Evolutionary conservation across 2,329 filamentous ascomycete genomes (phyloP), one percentile per base, ranked within the genome.

Genomic region (Hypoxylon rubiginosum): DNA sequence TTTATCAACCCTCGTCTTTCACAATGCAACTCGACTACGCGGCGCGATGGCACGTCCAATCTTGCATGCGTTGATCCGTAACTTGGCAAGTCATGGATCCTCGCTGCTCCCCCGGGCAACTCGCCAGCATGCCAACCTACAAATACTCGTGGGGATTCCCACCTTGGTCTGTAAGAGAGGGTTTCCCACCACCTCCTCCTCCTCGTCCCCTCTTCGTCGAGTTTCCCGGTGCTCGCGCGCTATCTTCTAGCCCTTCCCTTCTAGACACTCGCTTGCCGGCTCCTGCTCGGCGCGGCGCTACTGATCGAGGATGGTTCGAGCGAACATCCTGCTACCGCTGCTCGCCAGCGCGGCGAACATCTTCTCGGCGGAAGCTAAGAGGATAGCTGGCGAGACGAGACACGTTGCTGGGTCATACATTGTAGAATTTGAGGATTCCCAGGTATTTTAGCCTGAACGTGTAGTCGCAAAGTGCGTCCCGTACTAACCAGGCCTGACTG

Each of bases 371-470:
- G 72, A 74, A 55, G 72, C 73, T 8, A 74, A 65, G 56, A 54
- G 64, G 56, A 55, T 67, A 55, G 36, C 49, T 19, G 51, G 62
- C 26, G 32, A 67, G 59, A 64, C 70, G 41, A 74, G 59, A 30
- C 70, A 79, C 43, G 71, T 87, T 11, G 78, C 82, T 0, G 84
- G 85, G 19, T 82, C 82, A 24, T 87, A 83, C 75, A 84, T 87
- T 67, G 80, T 87, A 62, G 85, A 87, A 68, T 84, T 86, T 55
- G 82, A 86, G 49, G 81, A 85, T 19, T 78, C 79, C 7, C 76
- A 83, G 71, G 85, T 86, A 75, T 71, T 79, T 73, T 41, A 60
- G 28, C 63, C 30, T 58, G 52, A 67, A 69, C 61, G 15, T 51
- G 48, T 7, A 9, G 24, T 48, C 5, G 41, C 11, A 24, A 51